Conservation (phyloP, 1,139 yeast species). For the Pichia inconspicua region DNA sequence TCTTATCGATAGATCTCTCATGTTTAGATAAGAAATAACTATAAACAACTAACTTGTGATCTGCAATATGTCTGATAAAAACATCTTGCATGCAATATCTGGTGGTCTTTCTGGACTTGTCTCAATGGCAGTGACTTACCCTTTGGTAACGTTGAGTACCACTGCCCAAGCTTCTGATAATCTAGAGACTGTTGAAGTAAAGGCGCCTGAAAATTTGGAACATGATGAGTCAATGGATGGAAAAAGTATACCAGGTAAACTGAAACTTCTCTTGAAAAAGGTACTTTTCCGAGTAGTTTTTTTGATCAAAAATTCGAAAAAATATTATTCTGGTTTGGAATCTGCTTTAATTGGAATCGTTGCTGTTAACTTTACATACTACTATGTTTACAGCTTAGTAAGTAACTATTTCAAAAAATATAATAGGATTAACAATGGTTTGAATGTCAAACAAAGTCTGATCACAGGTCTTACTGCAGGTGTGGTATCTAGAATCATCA, state of each 20-base stretch:
- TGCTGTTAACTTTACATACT: slow-evolving; percentile 79
- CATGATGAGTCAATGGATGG: background rate
- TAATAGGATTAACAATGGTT: slow-evolving; percentile 26
- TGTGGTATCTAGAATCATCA: slow-evolving; percentile 69
- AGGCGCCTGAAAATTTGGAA: background rate
- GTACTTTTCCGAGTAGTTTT: slow-evolving; percentile 3
- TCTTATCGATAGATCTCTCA: background rate
- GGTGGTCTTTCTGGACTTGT: slow-evolving; percentile 93
- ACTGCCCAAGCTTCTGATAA: slow-evolving; percentile 57
- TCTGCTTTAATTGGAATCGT: slow-evolving; percentile 84
- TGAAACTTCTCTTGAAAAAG: slow-evolving; percentile 15
- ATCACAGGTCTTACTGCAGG: slow-evolving; percentile 84
- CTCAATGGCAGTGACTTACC: slow-evolving; percentile 78
- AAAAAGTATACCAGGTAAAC: background rate
- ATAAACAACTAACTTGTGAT: no score
- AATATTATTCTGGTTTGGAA: slow-evolving; percentile 74
- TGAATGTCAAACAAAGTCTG: slow-evolving; percentile 66
- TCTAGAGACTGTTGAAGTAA: background rate
- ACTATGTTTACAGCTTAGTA: slow-evolving; percentile 70
- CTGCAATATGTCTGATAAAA: slow-evolving; percentile 11
- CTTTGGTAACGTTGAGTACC: slow-evolving; percentile 76
- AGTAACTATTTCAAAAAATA: slow-evolving; percentile 22
- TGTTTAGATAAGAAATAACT: background rate
- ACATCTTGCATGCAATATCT: slow-evolving; percentile 77
- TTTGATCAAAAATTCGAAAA: slow-evolving; percentile 4